Base-by-base conservation (phyloP, 169 alveolate species). In the Eimeria praecox region DNA sequence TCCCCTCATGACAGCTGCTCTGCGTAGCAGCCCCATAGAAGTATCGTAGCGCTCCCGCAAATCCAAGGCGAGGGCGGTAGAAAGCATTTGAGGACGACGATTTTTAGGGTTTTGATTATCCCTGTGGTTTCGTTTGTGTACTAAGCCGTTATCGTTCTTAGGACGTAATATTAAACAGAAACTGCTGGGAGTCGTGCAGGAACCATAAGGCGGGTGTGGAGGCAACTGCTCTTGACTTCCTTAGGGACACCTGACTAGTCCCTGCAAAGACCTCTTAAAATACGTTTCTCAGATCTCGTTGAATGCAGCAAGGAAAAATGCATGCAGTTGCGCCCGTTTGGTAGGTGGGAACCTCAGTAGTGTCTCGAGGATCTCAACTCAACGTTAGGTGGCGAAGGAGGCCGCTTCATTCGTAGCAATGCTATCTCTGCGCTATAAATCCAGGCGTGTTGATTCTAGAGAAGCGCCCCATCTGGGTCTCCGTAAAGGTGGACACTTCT, bases 381-480 rank as follows among this genome's bases (percentile, higher is more conserved):
- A 64, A 5, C 5, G 22, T 64, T 64, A 35, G 8, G n/a, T 16
- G 85, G 54, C 85, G 8, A 54, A 16, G 85, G 35, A 73, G 35
- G 54, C 30, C 33, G 46, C 52, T 73, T 8, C 54, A 35, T 12
- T 73, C 85, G 90, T 27, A 20, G 90, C 90, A 44, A 85, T 85
- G 92, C 77, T 85, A 4, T 85, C 92, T 24, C 78, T 85, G 56
- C 73, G 92, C 30, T 85, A 33, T 59, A 85, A 85, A 20, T 85
- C 92, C 10, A 85, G 64, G 33, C 92, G 92, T 14, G 46, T 30
- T 30, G 66, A 46, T 10, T 24, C 44, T 27, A 42, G 46, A n/a
- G 90, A 42, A 46, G 56, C 49, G 54, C 75, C 38, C 56, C 44
- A 1, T 18, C 3, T 4, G 35, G 30, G 64, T 59, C 35, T 38